Base-by-base conservation (phyloP, 2,329 filamentous ascomycete genomes). In the Madurella mycetomatis region DNA sequence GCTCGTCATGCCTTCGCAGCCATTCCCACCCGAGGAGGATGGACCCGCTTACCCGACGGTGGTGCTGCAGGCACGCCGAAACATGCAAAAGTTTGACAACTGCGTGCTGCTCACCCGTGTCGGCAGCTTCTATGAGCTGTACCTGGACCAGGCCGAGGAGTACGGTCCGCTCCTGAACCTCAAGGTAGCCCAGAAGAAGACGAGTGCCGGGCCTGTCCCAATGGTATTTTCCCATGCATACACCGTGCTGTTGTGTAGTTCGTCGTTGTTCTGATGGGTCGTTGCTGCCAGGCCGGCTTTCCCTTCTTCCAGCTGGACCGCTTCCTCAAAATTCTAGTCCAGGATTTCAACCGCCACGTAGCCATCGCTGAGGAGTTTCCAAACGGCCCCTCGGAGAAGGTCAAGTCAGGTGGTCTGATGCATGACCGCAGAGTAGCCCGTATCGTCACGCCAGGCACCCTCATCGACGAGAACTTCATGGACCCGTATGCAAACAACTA, bases 381-480 rank as follows among this genome's bases (percentile, higher is more conserved):
- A 16, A 88, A 94, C 65, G 80, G 84, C 59, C 77, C 82, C 4
- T 77, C 84, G 3, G 83, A 83, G 53, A 90, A 83, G 70, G 74
- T 86, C 60, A 92, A 86, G 67, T 80, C 84, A 17, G 89, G 89
- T 13, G 90, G 90, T 3, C 74, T 92, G 59, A 78, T 92, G 76
- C 95, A 94, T 69, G 88, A 95, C 67, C 86, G 94, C 25, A 85
- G 79, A 62, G 90, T 99, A 13, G 83, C 89, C 16, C 85, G 94
- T 54, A 86, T 99, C 62, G 84, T 99, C 66, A 97, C 94, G 0
- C 91, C 94, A 1, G 94, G 94, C 17, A 99, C 94, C 1, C 76
- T 99, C 51, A 96, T 99, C 61, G 94, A 99, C 70, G 94, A 99
- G 72, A 92, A 91, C 64, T 99, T 97, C 70, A 91, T 99, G 77